Base-by-base conservation (phyloP, 2,329 filamentous ascomycete genomes). In the Alternaria brassicicola region DNA sequence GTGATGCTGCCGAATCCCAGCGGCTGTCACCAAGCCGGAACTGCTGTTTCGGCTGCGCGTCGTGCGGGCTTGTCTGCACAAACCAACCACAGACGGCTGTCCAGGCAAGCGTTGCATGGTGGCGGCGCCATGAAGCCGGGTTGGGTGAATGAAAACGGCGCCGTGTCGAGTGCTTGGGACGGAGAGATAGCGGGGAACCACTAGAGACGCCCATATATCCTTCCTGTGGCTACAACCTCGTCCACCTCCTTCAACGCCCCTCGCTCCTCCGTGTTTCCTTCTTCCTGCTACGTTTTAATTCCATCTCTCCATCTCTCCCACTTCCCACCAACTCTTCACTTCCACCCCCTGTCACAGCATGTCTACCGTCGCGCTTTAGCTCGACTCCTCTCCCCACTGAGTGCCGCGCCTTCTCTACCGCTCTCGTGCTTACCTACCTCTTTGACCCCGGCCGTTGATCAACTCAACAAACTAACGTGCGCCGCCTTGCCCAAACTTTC, bases 201-300 rank as follows among this genome's bases (percentile, higher is more conserved):
- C 65, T 63, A 62, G 63, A 57, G 57, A 60, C 53, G 59, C 65
- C 63, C 66, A 71, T 68, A 71, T 68, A 64, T 57, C 73, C 69
- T 68, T 71, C 70, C 57, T 69, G 69, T n/a, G 43, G 66, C 69
- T 65, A 74, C 71, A 65, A 70, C 66, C 53, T 57, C 52, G 54
- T 64, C 57, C 63, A 70, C 66, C 53, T 57, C 52, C 55, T 64
- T 59, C 63, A 48, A 59, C 64, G 52, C 31, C 60, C 61, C 57
- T 58, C 57, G 60, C 63, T 62, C 64, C 57, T 64, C 63, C 54
- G 47, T 66, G 55, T 59, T 55, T 60, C 55, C 55, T 58, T 64
- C 60, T 61, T 61, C 55, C 59, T 41, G 21, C 23, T 46, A n/a
- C 63, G 50, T 46, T 28, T 63, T 55, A 21, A 5, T 35, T 28